These are phyloP conservation scores for Phytophthora meadii DNA, from an alignment of 352 stramenopile genomes.

Conservation along the genomic window DNA sequence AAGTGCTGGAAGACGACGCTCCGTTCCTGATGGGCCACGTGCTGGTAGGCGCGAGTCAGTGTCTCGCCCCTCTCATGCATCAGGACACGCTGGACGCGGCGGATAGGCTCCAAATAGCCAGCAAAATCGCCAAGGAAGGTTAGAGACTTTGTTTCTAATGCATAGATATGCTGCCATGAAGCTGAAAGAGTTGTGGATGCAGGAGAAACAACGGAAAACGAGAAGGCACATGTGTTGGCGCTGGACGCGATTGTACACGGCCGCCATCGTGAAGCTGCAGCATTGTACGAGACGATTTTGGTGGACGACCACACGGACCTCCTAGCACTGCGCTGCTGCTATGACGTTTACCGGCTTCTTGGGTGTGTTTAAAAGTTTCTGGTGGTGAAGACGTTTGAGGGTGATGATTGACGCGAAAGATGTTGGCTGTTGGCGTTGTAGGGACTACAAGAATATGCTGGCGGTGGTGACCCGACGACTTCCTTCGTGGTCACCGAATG, in stretches of 20 bases:
- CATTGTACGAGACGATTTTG: constrained; percentile 85
- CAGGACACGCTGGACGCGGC: constrained; percentile 68
- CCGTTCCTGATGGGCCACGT: constrained; percentile 87
- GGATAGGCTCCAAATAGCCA: constrained; percentile 35
- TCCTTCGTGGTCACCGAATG: constrained; percentile 79
- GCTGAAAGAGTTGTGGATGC: constrained; percentile 12
- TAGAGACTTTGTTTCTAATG: not conserved
- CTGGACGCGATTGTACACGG: constrained; percentile 75
- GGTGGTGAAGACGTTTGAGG: not conserved
- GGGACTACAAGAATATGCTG: constrained; percentile 83
- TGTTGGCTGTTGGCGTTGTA: constrained; percentile 29
- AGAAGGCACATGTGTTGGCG: constrained; percentile 81
- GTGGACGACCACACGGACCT: constrained; percentile 70
- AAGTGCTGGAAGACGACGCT: constrained; percentile 66
- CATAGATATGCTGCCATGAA: constrained; percentile 6
- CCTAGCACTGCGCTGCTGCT: constrained; percentile 78
- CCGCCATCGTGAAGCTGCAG: constrained; percentile 69
- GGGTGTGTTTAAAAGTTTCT: constrained; percentile 50
- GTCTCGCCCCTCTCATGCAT: constrained; percentile 66
- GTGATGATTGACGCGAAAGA: constrained; percentile 3
- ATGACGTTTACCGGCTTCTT: constrained; percentile 82
- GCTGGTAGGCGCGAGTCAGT: constrained; percentile 80
- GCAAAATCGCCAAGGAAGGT: constrained; percentile 52
- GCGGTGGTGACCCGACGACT: constrained; percentile 73
- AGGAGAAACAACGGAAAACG: constrained; percentile 39